A percentile compares a stretch with the other conserved stretches of the same genome.
phyloP scores from a whole-genome alignment of 1,139 yeast species.

The Yamadazyma kanchanaburiensis region DNA sequence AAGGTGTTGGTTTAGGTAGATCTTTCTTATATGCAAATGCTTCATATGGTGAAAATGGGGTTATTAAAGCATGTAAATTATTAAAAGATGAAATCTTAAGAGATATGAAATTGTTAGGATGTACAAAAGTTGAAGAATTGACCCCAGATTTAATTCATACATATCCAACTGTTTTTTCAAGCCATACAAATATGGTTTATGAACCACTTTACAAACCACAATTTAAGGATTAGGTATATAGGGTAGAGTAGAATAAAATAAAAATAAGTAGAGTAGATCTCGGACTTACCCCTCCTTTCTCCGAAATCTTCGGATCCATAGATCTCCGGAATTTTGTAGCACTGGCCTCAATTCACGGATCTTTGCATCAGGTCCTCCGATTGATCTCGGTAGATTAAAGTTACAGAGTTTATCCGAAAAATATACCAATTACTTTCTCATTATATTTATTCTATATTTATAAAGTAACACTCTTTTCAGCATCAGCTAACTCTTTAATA shows the following conservation, averaged over 20 bases:
- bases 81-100: constrained; percentile 43
- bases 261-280: too few relatives aligned
- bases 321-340: too few relatives aligned
- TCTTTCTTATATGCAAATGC: constrained; percentile 47
- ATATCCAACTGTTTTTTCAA: constrained; percentile 12
- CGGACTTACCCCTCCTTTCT: too few relatives aligned
- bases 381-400: too few relatives aligned
- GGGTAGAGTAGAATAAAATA: too few relatives aligned
- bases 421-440: too few relatives aligned
- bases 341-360: too few relatives aligned
- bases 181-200: constrained; percentile 9
- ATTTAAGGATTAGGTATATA: constrained; percentile 8
- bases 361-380: too few relatives aligned
- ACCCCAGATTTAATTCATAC: constrained; percentile 17
- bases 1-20: constrained; percentile 52
- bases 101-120: constrained; percentile 47
- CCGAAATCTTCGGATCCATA: too few relatives aligned
- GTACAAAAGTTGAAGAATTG: constrained; percentile 30
- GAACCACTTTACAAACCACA: constrained; percentile 14
- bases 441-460: background rate
- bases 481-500: constrained; percentile 9
- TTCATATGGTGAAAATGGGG: constrained; percentile 50
- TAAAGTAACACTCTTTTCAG: constrained; percentile 6
- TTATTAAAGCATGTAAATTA: constrained; percentile 37
- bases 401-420: too few relatives aligned